These are phyloP conservation scores for Salix dunnii DNA, from an alignment of 345 rosid genomes.

Conservation along the genomic window DNA sequence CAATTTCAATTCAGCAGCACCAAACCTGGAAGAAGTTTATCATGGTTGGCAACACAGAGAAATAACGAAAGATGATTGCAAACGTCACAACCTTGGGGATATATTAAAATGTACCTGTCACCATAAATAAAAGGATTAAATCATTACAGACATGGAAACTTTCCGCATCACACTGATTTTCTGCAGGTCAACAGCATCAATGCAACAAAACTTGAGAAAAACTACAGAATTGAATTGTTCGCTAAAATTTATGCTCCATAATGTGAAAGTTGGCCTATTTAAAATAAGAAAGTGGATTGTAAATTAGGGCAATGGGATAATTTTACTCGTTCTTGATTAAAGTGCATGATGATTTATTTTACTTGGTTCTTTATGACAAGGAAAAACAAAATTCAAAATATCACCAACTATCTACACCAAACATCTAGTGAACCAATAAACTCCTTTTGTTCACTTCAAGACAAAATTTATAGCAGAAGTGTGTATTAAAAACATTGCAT, in stretches of 20 bases:
- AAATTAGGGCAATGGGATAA: not conserved
- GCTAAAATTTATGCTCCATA: not conserved
- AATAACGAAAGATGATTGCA: constrained; percentile 86
- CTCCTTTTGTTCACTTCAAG: not conserved
- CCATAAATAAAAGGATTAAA: constrained; percentile 12
- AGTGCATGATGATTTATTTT: not conserved
- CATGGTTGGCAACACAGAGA: constrained; percentile 89
- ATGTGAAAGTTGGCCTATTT: not conserved
- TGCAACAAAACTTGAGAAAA: not conserved
- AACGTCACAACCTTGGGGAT: constrained; percentile 92
- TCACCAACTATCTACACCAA: not conserved
- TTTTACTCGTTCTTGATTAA: not conserved
- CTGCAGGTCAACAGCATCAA: not conserved
- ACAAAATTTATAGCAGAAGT: not conserved
- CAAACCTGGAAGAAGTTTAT: constrained; percentile 93
- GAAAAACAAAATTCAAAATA: not conserved
- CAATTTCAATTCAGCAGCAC: not conserved
- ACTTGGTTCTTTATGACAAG: not conserved
- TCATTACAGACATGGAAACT: constrained; percentile 1
- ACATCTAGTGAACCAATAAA: not conserved
- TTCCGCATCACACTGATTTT: not conserved
- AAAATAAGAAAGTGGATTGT: not conserved
- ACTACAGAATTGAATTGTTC: not conserved
- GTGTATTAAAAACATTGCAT: not conserved
- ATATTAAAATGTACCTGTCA: constrained; percentile 81